A percentile compares a stretch with the other conserved stretches of the same genome.
Conservation (phyloP, 306 rosid species). For the Hippophae gyantsensis region DNA sequence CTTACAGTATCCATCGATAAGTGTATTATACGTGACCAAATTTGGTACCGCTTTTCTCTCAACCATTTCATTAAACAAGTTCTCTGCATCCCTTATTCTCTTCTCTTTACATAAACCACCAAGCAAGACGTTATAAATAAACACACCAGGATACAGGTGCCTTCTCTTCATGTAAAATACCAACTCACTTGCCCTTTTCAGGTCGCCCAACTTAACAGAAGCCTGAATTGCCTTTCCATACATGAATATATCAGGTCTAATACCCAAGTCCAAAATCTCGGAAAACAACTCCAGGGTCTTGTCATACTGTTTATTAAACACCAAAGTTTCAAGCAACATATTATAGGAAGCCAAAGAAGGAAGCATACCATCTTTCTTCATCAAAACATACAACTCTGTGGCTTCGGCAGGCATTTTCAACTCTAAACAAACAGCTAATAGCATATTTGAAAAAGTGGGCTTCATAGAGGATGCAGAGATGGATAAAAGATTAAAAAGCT, state of each 20-base stretch:
- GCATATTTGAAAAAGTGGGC: conserved; percentile 36
- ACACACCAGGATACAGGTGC: conserved; percentile 32
- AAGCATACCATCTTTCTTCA: conserved; percentile 37
- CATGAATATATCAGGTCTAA: conserved; percentile 34
- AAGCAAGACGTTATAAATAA: conserved; percentile 46
- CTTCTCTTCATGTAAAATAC: conserved; percentile 37
- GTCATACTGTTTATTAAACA: conserved; percentile 27
- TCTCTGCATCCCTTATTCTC: conserved; percentile 47
- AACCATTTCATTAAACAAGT: conserved; percentile 59
- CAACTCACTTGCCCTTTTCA: conserved; percentile 32
- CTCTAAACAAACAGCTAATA: conserved; percentile 39
- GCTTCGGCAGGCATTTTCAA: conserved; percentile 36
- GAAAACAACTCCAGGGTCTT: conserved; percentile 32
- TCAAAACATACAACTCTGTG: conserved; percentile 27
- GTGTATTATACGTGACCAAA: conserved; percentile 53
- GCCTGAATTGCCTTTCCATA: conserved; percentile 57
- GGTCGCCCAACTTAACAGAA: conserved; percentile 45
- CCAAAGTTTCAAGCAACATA: conserved; percentile 35
- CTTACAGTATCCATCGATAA: conserved; percentile 62
- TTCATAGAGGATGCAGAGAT: conserved; percentile 31
- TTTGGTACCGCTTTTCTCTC: conserved; percentile 25
- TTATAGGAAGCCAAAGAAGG: conserved; percentile 41
- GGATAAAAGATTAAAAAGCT: conserved; percentile 35
- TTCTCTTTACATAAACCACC: conserved; percentile 43
- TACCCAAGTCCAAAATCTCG: conserved; percentile 37